Base-by-base conservation (phyloP, 2,329 filamentous ascomycete genomes). In the Alternaria arbusti region DNA sequence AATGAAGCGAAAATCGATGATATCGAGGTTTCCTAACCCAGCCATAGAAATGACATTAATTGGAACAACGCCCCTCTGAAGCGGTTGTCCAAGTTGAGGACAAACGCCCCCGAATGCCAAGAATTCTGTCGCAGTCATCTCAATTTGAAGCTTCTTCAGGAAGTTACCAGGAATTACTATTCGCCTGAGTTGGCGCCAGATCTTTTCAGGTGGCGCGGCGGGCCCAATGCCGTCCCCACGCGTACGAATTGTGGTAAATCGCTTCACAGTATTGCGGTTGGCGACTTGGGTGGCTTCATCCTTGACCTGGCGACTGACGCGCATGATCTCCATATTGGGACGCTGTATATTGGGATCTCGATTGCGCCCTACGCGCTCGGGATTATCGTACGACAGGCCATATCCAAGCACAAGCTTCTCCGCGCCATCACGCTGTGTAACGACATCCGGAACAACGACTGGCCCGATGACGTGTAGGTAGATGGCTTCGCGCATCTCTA, bases 1-100 rank as follows among this genome's bases (percentile, higher is more conserved):
- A n/a, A 72, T 63, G 61, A 72, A 72, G 23, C 66, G 63, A n/a
- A 72, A 63, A 11, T 72, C 68, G 10, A 72, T 56, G 1, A 51
- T 45, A 20, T 52, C 40, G 10, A 71, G 58, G 9, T 54, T 46
- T 0, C n/a, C 3, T 2, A 65, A 62, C 2, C 7, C 23, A 12
- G 22, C 44, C 4, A 67, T 30, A 1, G 20, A 20, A 3, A 13
- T 20, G 3, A 65, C 10, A 5, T n/a, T 17, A 10, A 61, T 30
- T 2, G 15, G 10, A 13, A 12, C 9, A 3, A 28, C 11, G 8
- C n/a, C n/a, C 13, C 9, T 13, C 12, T 11, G 12, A n/a, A 56
- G 20, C 4, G 60, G 51, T 6, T 44, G 15, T 15, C 52, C 50
- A 1, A 2, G 20, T 5, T 8, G 8, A 1, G 63, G 54, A 8